Evolutionary conservation across 2,329 filamentous ascomycete species (phyloP).

Genomic region (Exserohilum turcica): DNA sequence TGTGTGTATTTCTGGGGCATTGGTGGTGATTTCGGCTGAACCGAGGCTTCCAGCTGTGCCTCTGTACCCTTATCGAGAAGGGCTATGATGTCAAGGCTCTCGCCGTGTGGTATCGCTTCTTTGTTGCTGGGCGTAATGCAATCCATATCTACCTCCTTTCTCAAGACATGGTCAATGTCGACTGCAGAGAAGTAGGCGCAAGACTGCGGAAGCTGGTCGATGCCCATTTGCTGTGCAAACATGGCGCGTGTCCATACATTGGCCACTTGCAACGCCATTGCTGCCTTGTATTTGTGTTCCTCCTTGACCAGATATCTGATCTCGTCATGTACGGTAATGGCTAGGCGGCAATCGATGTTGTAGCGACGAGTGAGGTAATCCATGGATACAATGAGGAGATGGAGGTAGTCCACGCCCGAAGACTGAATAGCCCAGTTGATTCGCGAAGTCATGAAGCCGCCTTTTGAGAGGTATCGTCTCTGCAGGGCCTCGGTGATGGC

Average conservation of each 20-base stretch:
- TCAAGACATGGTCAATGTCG: conserved; percentile 92
- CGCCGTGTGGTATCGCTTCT: conserved; percentile 77
- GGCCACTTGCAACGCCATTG: conserved; percentile 89
- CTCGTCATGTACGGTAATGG: conserved; percentile 96
- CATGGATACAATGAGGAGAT: conserved; percentile 92
- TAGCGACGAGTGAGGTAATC: conserved; percentile 87
- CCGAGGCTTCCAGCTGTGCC: conserved; percentile 71
- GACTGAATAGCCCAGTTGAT: conserved; percentile 99
- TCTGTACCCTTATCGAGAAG: conserved; percentile 73
- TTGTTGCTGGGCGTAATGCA: conserved; percentile 90
- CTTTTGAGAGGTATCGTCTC: conserved; percentile 82
- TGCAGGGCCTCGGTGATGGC: conserved; percentile 96
- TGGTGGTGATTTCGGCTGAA: conserved; percentile 60
- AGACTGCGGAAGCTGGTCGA: conserved; percentile 89
- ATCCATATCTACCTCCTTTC: conserved; percentile 98
- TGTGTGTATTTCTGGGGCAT: conserved; percentile 64
- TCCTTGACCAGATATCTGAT: conserved; percentile 90
- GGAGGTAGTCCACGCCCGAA: conserved; percentile 94
- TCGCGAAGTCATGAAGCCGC: conserved; percentile 90
- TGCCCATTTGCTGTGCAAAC: conserved; percentile 96
- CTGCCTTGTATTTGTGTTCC: conserved; percentile 83
- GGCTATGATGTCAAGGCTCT: conserved; percentile 81
- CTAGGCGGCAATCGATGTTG: conserved; percentile 81
- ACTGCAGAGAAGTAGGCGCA: conserved; percentile 96
- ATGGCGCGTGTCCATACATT: conserved; percentile 98